These are phyloP conservation scores for Lactarius hengduanensis DNA, from an alignment of 768 basidiomycete genomes.

Conservation along the genomic window DNA sequence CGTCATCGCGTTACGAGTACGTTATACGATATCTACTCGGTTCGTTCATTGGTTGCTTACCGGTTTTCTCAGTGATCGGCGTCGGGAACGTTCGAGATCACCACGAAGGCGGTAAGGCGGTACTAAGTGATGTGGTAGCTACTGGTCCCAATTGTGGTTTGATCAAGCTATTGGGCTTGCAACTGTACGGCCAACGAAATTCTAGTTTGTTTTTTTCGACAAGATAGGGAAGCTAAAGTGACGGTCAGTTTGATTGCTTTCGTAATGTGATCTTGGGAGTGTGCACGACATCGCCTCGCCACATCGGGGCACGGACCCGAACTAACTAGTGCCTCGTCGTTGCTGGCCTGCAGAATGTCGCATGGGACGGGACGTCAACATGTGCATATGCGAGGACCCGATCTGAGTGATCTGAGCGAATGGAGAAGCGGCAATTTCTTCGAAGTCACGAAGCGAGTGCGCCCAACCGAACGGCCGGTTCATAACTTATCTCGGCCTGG, in stretches of 20 bases:
- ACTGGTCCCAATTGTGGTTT: neutral
- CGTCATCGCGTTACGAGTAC: slow-evolving; percentile 29
- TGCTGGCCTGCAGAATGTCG: slow-evolving; percentile 11
- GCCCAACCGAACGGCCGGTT: slow-evolving; percentile 1
- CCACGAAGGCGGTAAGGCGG: slow-evolving; percentile 29
- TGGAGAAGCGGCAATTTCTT: slow-evolving; percentile 2
- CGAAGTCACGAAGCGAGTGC: slow-evolving; percentile 13
- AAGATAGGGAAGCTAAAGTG: slow-evolving; percentile 2
- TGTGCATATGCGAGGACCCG: neutral
- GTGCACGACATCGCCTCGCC: neutral
- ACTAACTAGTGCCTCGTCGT: neutral
- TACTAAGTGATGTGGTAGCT: slow-evolving; percentile 14
- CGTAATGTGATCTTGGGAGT: slow-evolving; percentile 3
- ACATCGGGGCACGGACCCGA: neutral
- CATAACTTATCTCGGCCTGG: neutral
- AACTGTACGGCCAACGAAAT: neutral
- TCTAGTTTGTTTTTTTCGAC: neutral
- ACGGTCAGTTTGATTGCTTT: slow-evolving; percentile 2
- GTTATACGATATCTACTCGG: neutral
- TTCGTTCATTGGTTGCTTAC: slow-evolving; percentile 7
- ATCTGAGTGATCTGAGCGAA: slow-evolving; percentile 13
- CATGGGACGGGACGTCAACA: slow-evolving; percentile 11
- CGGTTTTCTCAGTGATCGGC: slow-evolving; percentile 21
- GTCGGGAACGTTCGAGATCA: slow-evolving; percentile 29
- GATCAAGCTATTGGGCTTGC: neutral